phyloP scores from a whole-genome alignment of 2,329 filamentous ascomycete genomes.

The Pyrenophora graminea region DNA sequence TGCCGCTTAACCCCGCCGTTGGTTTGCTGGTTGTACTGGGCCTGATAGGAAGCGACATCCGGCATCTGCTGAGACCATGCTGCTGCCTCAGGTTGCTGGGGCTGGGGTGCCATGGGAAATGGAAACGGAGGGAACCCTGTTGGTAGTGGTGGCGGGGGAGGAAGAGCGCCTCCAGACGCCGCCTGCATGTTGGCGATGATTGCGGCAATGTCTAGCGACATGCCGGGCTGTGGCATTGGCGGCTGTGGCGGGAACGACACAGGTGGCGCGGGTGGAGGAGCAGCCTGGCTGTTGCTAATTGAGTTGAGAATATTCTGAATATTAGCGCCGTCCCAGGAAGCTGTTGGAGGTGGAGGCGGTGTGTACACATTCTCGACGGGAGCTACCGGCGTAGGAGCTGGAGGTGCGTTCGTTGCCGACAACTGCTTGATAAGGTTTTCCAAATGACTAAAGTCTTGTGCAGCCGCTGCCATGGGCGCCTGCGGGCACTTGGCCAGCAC shows the following conservation, averaged over 20 bases:
- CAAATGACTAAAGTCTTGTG: constrained; percentile 31
- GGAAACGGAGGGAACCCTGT: constrained; percentile 26
- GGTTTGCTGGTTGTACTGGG: constrained; percentile 31
- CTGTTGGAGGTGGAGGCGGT: constrained; percentile 22
- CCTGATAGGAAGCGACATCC: constrained; percentile 14
- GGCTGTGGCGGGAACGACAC: constrained; percentile 14
- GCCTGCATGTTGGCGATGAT: constrained; percentile 32
- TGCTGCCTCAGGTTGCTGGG: constrained; percentile 13
- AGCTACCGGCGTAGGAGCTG: constrained; percentile 15
- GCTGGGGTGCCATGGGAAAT: constrained; percentile 17
- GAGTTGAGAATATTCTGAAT: constrained; percentile 38
- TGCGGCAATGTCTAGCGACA: constrained; percentile 27
- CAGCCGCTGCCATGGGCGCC: constrained; percentile 11
- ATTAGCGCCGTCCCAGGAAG: constrained; percentile 29
- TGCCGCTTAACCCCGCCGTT: constrained; percentile 44
- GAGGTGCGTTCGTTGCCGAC: constrained; percentile 16
- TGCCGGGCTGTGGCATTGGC: constrained; percentile 20
- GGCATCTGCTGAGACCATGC: constrained; percentile 23
- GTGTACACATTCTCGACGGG: constrained; percentile 24
- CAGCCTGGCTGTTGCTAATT: constrained; percentile 17
- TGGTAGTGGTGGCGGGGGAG: constrained; percentile 31
- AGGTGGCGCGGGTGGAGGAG: constrained; percentile 21
- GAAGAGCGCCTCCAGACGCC: constrained; percentile 20
- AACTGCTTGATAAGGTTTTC: constrained; percentile 39
- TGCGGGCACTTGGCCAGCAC: constrained; percentile 32